Evolutionary conservation across 78 protist species (phyloP), one percentile per base, ranked within the genome.

Genomic region (Thecamonas trahens): DNA sequence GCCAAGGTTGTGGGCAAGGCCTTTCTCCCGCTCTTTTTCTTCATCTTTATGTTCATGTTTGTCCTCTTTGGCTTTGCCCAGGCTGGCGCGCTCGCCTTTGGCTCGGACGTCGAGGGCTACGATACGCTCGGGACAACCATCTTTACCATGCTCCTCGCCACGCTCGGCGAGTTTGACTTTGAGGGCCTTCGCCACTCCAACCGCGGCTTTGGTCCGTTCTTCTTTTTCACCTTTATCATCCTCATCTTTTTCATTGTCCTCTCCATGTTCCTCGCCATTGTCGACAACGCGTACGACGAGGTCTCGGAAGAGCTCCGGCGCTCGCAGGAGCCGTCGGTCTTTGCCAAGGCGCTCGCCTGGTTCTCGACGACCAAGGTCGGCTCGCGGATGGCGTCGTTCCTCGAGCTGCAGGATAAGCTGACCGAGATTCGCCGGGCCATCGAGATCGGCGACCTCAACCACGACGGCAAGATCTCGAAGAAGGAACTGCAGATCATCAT

Each of bases 131-230:
- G 37, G 31, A 37, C 40, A 20, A 1, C 67, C 40, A 5, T 55
- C 29, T n/a, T 61, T 15, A 52, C 68, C 17, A 4, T 52, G 39
- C 59, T 58, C 35, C 5, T 42, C 39, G 20, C 40, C 7, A 37
- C 40, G 15, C 26, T 72, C 20, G 77, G 77, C 45, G 59, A 52
- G 45, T 35, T 44, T 6, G 58, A 58, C 1, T 37, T 37, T 42
- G n/a, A 60, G 31, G 53, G 40, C 3, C 7, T 60, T 3, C 35
- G 4, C 31, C 22, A 1, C 7, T 24, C 64, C 9, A 55, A 72
- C 58, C 77, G 77, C 40, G 28, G 59, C 44, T 29, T 72, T 20
- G 77, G 77, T 7, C 77, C 77, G 44, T 3, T 60, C 42, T 72
- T 52, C 42, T 42, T 42, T 3, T 2, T 72, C 22, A 15, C 55